Evolutionary conservation across 2,329 filamentous ascomycete species (phyloP).

Genomic region (Nigrospora osmanthi): DNA sequence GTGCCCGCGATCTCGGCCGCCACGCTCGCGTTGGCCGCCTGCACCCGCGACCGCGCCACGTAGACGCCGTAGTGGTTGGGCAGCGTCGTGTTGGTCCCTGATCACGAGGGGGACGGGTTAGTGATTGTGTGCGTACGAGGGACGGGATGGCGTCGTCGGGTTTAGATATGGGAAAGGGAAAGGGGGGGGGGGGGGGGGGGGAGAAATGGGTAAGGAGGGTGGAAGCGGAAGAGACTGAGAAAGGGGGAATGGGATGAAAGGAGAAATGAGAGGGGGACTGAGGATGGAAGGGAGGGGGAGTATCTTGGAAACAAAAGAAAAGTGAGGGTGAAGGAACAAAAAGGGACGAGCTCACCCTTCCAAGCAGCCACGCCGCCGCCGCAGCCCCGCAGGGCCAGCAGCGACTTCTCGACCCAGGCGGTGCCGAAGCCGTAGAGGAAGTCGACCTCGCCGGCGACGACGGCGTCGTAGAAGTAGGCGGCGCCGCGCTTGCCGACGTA

Average conservation of each 20-base stretch:
- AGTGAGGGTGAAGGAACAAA: too few relatives aligned
- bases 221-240: too few relatives aligned
- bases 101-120: too few relatives aligned
- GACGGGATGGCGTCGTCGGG: too few relatives aligned
- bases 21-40: constrained; percentile 44
- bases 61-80: constrained; percentile 61
- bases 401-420: constrained; percentile 47
- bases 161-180: too few relatives aligned
- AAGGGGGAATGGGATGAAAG: too few relatives aligned
- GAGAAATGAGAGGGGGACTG: too few relatives aligned
- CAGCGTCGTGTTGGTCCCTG: constrained; percentile 52
- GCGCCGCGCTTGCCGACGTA: constrained; percentile 62
- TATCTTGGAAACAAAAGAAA: too few relatives aligned
- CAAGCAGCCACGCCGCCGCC: constrained; percentile 62
- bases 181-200: too few relatives aligned
- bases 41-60: constrained; percentile 45
- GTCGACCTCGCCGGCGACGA: constrained; percentile 58
- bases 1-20: constrained; percentile 28
- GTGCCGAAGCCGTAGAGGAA: constrained; percentile 65
- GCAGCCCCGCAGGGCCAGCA: constrained; percentile 48
- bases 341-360: constrained; percentile 57
- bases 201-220: too few relatives aligned
- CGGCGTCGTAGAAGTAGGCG: constrained; percentile 52
- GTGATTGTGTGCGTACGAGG: too few relatives aligned
- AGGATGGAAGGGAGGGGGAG: too few relatives aligned